A percentile compares a stretch with the other conserved stretches of the same genome.
Conservation (phyloP, 148 eudicot species). For the Vaccinium myrtillus region DNA sequence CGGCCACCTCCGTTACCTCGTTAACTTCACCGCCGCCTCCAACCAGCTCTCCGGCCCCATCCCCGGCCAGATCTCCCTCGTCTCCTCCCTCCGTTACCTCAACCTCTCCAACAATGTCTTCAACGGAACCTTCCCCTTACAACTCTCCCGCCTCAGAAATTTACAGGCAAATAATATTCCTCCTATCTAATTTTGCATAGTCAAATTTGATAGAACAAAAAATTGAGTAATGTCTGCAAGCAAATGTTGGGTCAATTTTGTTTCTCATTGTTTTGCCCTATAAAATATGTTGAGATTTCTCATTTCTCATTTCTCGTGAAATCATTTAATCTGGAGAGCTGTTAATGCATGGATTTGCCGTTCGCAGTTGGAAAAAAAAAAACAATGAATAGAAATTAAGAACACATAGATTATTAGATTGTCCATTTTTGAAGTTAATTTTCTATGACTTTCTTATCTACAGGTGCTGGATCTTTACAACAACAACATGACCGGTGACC, state of each 20-base stretch:
- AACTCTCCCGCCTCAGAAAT: conserved; percentile 30
- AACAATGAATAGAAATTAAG: not conserved
- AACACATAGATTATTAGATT: not conserved
- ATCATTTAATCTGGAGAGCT: too few species aligned
- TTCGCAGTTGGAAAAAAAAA: too few species aligned
- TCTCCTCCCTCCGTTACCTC: conserved; percentile 41
- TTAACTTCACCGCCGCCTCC: conserved; percentile 44
- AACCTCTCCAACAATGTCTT: conserved; percentile 79
- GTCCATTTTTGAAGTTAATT: not conserved
- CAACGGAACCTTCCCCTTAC: conserved; percentile 47
- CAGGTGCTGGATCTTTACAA: conserved; percentile 70
- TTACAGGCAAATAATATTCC: not conserved
- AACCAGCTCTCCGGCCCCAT: conserved; percentile 57
- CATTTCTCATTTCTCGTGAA: too few species aligned
- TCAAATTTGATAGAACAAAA: too few species aligned
- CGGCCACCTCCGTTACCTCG: conserved; percentile 38
- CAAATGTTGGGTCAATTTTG: too few species aligned
- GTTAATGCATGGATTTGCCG: too few species aligned
- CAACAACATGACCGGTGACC: conserved; percentile 60
- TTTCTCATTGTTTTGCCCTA: too few species aligned
- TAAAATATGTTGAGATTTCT: too few species aligned
- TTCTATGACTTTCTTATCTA: conserved; percentile 11
- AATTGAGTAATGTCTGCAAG: too few species aligned
- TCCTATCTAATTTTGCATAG: too few species aligned
- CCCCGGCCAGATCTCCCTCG: conserved; percentile 38